Evolutionary conservation across 1,284 basidiomycete species (phyloP), one percentile per base, ranked within the genome.

Genomic region (Marasmius oreades): DNA sequence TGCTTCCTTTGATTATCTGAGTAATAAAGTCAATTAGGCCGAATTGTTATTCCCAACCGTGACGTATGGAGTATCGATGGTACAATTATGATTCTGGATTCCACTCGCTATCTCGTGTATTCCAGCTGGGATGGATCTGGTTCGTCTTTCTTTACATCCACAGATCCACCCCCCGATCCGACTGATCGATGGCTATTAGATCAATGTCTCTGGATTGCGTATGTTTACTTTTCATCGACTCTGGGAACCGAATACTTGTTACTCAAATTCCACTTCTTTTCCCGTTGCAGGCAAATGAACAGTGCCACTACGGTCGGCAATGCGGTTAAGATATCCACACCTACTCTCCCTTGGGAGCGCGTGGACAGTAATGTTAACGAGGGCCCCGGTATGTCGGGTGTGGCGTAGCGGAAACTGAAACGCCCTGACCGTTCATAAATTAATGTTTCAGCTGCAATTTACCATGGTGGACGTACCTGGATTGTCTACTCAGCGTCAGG

Each of bases 1-100:
- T 54, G 46, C 39, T 39, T 33, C 50, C 56, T 26, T 22, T 48
- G 50, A n/a, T 22, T 31, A 47, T 47, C n/a, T 42, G 24, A 36
- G 36, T 36, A 34, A 16, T 1, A 18, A 31, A 3, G 3, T 36
- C n/a, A 33, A 45, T 11, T 20, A 63, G 68, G 63, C 11, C 67
- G 70, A 16, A 66, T 73, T 37, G 62, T 52, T 5, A 68, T 71
- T 10, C 71, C 69, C 2, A 67, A 69, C 56, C 63, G 70, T 12
- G 71, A 75, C 52, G 70, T 73, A 3, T 73, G 71, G 72, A 61
- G 68, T 14, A 73, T 75, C 46, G 73, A 76, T 55, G 66, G 63
- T 10, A 73, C 71, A 0, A 59, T 75, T 8, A 58, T 73, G 26
- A 59, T 71, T 50, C 37, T 66, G 20, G 61, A 62, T 20, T 48